Conservation (phyloP, 176 grass and related monocot genomes). For the Avena sativa region DNA sequence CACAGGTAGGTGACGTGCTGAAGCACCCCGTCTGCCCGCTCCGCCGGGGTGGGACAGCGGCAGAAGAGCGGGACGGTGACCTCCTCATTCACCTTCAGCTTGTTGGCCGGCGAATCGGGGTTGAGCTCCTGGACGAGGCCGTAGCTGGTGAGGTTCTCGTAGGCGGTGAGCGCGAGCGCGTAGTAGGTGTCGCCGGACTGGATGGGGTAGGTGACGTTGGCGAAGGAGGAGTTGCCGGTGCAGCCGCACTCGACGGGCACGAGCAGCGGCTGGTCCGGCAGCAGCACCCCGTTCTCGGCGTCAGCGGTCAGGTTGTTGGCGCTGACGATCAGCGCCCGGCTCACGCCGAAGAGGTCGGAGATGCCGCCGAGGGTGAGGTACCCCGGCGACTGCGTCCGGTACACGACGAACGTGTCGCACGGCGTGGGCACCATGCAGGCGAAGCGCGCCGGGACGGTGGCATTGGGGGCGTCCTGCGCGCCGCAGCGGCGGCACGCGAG, state of each 20-base stretch:
- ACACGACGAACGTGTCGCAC: conserved; percentile 59
- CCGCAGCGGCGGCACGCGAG: conserved; percentile 16
- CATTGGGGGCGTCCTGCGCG: neutral
- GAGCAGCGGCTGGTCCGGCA: conserved; percentile 57
- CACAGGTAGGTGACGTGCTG: conserved; percentile 60
- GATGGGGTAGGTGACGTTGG: conserved; percentile 63
- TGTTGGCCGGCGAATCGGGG: neutral
- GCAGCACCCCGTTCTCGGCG: conserved; percentile 53
- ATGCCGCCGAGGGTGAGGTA: conserved; percentile 46
- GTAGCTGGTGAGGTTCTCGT: conserved; percentile 55
- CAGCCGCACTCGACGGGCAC: conserved; percentile 60
- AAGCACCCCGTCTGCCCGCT: conserved; percentile 16
- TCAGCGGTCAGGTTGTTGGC: conserved; percentile 59
- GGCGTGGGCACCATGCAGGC: conserved; percentile 26
- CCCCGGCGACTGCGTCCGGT: conserved; percentile 52
- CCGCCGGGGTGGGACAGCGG: conserved; percentile 45
- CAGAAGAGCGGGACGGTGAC: conserved; percentile 61
- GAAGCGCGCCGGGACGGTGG: conserved; percentile 25
- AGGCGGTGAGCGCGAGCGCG: conserved; percentile 37
- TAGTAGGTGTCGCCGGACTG: conserved; percentile 45
- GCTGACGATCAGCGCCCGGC: conserved; percentile 41
- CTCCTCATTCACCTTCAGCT: conserved; percentile 23
- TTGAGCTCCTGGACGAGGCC: conserved; percentile 39
- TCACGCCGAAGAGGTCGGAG: conserved; percentile 71
- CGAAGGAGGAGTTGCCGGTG: conserved; percentile 50